A percentile compares a stretch with the other conserved stretches of the same genome.
Evolutionary conservation across 1,139 yeast genomes (phyloP).

Genomic region (Yamadazyma conglobata): DNA sequence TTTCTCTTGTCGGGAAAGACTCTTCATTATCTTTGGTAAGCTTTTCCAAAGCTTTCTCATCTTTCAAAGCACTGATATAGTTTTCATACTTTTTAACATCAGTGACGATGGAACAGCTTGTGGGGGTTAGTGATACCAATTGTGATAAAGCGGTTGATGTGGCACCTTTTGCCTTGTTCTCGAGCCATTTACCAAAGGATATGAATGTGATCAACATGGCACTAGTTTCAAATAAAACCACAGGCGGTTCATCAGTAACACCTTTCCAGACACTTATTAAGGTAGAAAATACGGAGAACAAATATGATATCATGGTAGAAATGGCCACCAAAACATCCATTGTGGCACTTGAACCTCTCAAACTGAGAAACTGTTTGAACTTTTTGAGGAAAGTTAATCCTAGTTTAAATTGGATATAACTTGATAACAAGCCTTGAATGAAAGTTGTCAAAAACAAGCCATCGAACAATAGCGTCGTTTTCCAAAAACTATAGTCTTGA

Average conservation of each 20-base stretch:
- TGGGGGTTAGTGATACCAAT: conserved; percentile 76
- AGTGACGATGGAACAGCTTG: conserved; percentile 63
- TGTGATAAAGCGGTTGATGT: conserved; percentile 86
- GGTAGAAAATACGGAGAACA: conserved; percentile 66
- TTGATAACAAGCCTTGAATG: conserved; percentile 57
- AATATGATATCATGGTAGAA: conserved; percentile 76
- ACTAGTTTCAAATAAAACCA: conserved; percentile 80
- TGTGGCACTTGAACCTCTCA: conserved; percentile 65
- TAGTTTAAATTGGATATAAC: conserved; percentile 66
- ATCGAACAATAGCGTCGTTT: conserved; percentile 28
- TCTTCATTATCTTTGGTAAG: conserved; percentile 8
- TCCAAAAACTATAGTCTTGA: conserved; percentile 31
- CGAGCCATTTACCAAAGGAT: conserved; percentile 85
- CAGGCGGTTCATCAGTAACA: conserved; percentile 49
- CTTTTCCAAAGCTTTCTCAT: conserved; percentile 8
- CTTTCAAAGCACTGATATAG: conserved; percentile 13
- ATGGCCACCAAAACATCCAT: conserved; percentile 91
- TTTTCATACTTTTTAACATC: conserved; percentile 29
- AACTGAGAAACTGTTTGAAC: conserved; percentile 61
- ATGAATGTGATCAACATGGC: conserved; percentile 83
- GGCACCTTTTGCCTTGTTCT: conserved; percentile 89
- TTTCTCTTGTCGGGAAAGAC: conserved; percentile 26
- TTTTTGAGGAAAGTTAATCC: conserved; percentile 65
- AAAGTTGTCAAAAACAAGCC: conserved; percentile 61
- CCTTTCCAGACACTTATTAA: conserved; percentile 39